Conservation (phyloP, 2,329 filamentous ascomycete species). For the Aureobasidium sp. region DNA sequence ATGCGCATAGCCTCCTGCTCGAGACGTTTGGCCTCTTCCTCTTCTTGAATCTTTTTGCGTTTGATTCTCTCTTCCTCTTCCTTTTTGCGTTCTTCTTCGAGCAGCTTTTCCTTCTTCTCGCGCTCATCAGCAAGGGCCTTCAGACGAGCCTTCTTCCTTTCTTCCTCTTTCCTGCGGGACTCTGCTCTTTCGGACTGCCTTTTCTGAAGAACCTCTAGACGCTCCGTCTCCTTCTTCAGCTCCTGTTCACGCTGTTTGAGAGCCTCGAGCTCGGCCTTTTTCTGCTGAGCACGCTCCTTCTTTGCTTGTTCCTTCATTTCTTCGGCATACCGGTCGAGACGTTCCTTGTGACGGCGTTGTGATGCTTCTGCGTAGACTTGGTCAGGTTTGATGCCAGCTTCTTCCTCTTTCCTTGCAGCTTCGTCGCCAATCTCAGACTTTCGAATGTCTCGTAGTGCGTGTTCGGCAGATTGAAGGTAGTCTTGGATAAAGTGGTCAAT, state of each 20-base stretch:
- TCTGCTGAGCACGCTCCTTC: conserved; percentile 67
- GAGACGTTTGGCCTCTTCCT: conserved; percentile 58
- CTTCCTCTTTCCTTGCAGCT: conserved; percentile 69
- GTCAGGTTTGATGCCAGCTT: conserved; percentile 75
- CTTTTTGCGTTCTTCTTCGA: conserved; percentile 59
- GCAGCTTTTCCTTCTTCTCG: conserved; percentile 41
- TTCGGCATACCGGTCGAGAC: conserved; percentile 68
- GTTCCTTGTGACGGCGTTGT: conserved; percentile 63
- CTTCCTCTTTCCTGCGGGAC: conserved; percentile 47
- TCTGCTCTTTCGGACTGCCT: conserved; percentile 55
- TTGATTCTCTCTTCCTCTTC: conserved; percentile 53
- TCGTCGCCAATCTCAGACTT: conserved; percentile 74
- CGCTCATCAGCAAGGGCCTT: conserved; percentile 58
- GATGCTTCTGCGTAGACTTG: conserved; percentile 77
- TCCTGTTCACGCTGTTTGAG: conserved; percentile 55
- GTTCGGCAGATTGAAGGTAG: conserved; percentile 70
- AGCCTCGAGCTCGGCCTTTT: conserved; percentile 55
- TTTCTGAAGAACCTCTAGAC: conserved; percentile 52
- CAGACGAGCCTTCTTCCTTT: conserved; percentile 61
- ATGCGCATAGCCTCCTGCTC: conserved; percentile 61
- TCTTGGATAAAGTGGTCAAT: conserved; percentile 74
- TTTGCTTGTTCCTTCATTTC: conserved; percentile 65
- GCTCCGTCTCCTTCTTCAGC: conserved; percentile 45
- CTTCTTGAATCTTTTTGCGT: conserved; percentile 41
- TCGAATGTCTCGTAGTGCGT: conserved; percentile 74